Evolutionary conservation across 495 filamentous ascomycete species (phyloP), one percentile per base, ranked within the genome.

Genomic region (Neurospora sp.): DNA sequence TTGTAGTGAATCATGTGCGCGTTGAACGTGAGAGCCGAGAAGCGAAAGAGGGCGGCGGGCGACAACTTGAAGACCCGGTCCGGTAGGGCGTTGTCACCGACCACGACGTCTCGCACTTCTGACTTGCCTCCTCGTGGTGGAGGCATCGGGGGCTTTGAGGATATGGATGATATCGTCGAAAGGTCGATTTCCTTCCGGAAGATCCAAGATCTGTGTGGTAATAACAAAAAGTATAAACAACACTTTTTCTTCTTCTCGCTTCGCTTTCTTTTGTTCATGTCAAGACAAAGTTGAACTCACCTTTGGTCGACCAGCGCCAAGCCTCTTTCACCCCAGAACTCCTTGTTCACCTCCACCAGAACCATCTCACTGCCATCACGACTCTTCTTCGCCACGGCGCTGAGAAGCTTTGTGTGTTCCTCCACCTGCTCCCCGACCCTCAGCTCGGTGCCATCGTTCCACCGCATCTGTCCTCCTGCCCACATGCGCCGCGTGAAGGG

Each of bases 1-100:
- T 89, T 89, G 77, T 91, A 92, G 76, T 93, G 91, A 48, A 93
- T 93, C 78, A 88, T 91, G 75, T 92, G 91, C 0, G 85, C 88
- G 73, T 92, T 93, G 78, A 91, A 92, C 4, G 90, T 93, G 31
- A 93, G 79, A 0, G 91, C 91, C 0, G 89, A 91, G 82, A 93
- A 93, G 5, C 90, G 86, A 78, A 92, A 92, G 9, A 93, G 84
- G 0, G 86, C 85, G 6, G 86, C 84, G 4, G 85, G 82, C 0
- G 89, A 88, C 78, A 87, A 88, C 16, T 77, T 73, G 61, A 89
- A 81, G 12, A 85, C 83, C 8, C 76, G 76, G 2, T 70, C 31
- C 1, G 75, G 71, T 42, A 72, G 71, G 11, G 31, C 42, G 69
- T 71, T 53, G 20, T 37, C 31, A 11, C 46, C 46, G 8, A 44